Evolutionary conservation across 345 rosid genomes (phyloP).

Genomic region (Citrus reticulata): DNA sequence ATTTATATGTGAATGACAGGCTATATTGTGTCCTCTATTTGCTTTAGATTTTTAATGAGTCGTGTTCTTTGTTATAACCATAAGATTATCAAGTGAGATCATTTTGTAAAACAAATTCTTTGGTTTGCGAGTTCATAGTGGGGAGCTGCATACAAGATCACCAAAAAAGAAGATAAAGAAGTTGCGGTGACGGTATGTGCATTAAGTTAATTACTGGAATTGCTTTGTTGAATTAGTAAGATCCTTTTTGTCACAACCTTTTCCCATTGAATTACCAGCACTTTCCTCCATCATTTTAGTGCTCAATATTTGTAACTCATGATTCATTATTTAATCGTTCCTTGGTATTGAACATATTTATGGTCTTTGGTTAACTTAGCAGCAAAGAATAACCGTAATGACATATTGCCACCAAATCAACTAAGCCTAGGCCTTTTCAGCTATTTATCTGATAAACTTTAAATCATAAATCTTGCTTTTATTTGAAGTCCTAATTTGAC

Average conservation of each 20-base stretch:
- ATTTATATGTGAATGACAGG: not conserved
- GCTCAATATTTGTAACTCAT: not conserved
- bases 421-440: not conserved
- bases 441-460: not conserved
- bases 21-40: not conserved
- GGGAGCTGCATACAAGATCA: slow-evolving; percentile 90
- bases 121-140: slow-evolving; percentile 52
- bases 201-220: slow-evolving; percentile 9
- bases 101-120: slow-evolving; percentile 10
- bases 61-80: not conserved
- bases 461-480: not conserved
- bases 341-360: not conserved
- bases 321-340: not conserved
- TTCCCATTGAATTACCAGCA: not conserved
- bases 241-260: not conserved
- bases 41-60: not conserved
- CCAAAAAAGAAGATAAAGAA: slow-evolving; percentile 64
- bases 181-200: slow-evolving; percentile 58
- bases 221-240: not conserved
- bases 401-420: not conserved
- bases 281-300: not conserved
- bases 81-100: not conserved
- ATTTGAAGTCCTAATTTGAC: too few relatives aligned
- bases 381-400: not conserved
- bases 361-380: not conserved